Conservation (phyloP, 352 stramenopile species). For the Globisporangium cylindrosporum region DNA sequence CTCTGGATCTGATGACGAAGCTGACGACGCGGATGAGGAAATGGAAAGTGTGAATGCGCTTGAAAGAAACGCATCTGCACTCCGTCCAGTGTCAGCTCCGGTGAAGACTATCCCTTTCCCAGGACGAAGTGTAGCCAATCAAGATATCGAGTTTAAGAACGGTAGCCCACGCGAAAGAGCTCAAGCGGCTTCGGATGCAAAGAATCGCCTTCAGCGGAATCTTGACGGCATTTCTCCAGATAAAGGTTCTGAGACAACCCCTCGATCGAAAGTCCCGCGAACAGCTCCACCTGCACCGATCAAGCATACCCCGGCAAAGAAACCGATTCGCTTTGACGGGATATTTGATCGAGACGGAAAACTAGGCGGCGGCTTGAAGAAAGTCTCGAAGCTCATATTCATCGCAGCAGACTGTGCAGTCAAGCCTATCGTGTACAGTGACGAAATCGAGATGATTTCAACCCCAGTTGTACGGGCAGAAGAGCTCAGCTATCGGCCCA, state of each 20-base stretch:
- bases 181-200: not conserved
- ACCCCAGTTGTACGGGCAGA: constrained; percentile 25
- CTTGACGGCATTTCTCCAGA: not conserved
- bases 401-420: constrained; percentile 49
- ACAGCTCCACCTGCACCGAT: constrained; percentile 27
- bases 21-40: constrained; percentile 7
- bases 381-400: constrained; percentile 58
- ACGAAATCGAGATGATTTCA: constrained; percentile 42
- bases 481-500: constrained; percentile 36
- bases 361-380: constrained; percentile 33
- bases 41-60: not conserved
- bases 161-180: not conserved
- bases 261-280: constrained; percentile 18
- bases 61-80: not conserved
- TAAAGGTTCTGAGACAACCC: not conserved
- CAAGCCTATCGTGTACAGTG: constrained; percentile 58
- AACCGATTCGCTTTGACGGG: constrained; percentile 19
- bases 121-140: not conserved
- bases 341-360: constrained; percentile 33
- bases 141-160: not conserved
- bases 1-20: constrained; percentile 4
- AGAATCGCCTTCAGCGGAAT: not conserved
- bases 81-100: constrained; percentile 24
- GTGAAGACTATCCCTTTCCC: not conserved
- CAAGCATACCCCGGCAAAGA: not conserved